These are phyloP conservation scores for Phaeosphaeria sp. DNA, from an alignment of 2,329 filamentous ascomycete genomes.

Conservation along the genomic window DNA sequence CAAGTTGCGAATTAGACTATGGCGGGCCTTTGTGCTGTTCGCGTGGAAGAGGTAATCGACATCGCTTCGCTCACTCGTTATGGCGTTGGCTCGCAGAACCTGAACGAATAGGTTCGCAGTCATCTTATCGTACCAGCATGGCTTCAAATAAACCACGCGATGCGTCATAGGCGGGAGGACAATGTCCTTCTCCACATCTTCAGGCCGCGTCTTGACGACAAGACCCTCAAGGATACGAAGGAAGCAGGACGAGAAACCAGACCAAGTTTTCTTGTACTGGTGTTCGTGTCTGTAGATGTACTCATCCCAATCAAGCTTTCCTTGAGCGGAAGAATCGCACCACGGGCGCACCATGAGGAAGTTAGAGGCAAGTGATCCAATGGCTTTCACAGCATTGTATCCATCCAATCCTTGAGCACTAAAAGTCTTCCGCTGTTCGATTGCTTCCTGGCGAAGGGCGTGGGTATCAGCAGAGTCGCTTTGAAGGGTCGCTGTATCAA, in stretches of 20 bases:
- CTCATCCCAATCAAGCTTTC: conserved; percentile 73
- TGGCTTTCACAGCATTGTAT: conserved; percentile 63
- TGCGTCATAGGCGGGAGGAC: conserved; percentile 75
- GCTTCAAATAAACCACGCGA: conserved; percentile 75
- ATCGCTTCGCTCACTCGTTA: conserved; percentile 85
- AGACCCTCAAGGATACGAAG: conserved; percentile 75
- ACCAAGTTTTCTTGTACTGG: conserved; percentile 61
- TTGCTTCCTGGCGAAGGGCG: conserved; percentile 34
- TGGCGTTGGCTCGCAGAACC: conserved; percentile 82
- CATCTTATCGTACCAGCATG: conserved; percentile 83
- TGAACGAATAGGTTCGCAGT: conserved; percentile 86
- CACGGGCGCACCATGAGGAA: conserved; percentile 82
- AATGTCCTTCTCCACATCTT: conserved; percentile 71
- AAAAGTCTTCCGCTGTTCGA: conserved; percentile 52
- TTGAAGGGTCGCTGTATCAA: conserved; percentile 56
- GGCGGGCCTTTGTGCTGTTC: conserved; percentile 70
- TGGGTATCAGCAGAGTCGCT: conserved; percentile 37
- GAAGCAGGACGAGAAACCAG: conserved; percentile 65
- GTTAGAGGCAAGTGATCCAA: conserved; percentile 67
- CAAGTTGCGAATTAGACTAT: conserved; percentile 76
- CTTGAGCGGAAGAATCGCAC: conserved; percentile 67
- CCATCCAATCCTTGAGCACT: conserved; percentile 41
- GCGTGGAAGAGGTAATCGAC: conserved; percentile 89
- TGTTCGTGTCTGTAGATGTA: conserved; percentile 67
- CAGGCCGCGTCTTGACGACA: conserved; percentile 79